A percentile compares a stretch with the other conserved stretches of the same genome.
Evolutionary conservation across 257 asterid genomes (phyloP).

Genomic region (Primulina eburnea): DNA sequence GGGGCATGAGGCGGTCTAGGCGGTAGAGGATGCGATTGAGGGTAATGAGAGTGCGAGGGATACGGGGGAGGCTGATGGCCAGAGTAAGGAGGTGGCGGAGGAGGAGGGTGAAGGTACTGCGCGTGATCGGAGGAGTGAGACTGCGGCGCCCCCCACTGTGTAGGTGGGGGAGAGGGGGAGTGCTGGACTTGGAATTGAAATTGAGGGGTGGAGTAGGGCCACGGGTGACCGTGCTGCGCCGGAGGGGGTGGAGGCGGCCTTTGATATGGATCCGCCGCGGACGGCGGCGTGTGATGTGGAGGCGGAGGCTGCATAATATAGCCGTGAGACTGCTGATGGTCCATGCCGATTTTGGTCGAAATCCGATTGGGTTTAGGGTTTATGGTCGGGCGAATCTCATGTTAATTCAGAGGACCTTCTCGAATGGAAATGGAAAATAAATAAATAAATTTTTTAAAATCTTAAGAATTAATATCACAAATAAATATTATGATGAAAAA

Average conservation of each 20-base stretch:
- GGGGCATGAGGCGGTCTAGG: constrained; percentile 41
- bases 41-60: constrained; percentile 45
- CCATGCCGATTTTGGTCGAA: background rate
- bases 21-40: constrained; percentile 44
- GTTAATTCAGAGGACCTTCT: too few relatives aligned
- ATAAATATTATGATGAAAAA: too few relatives aligned
- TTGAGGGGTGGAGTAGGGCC: background rate
- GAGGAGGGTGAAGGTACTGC: constrained; percentile 19
- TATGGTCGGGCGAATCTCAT: background rate
- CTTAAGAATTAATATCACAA: too few relatives aligned
- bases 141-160: constrained; percentile 1
- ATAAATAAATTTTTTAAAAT: too few relatives aligned
- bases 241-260: constrained; percentile 2
- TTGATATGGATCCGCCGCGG: background rate
- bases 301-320: background rate
- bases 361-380: background rate
- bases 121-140: background rate
- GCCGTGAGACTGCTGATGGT: background rate
- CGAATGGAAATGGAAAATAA: too few relatives aligned
- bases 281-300: constrained; percentile 8
- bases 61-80: constrained; percentile 51
- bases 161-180: background rate
- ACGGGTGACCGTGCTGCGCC: background rate
- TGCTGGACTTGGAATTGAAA: background rate
- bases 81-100: constrained; percentile 46